Base-by-base conservation (phyloP, 2,329 filamentous ascomycete species). In the Periconia sp. region DNA sequence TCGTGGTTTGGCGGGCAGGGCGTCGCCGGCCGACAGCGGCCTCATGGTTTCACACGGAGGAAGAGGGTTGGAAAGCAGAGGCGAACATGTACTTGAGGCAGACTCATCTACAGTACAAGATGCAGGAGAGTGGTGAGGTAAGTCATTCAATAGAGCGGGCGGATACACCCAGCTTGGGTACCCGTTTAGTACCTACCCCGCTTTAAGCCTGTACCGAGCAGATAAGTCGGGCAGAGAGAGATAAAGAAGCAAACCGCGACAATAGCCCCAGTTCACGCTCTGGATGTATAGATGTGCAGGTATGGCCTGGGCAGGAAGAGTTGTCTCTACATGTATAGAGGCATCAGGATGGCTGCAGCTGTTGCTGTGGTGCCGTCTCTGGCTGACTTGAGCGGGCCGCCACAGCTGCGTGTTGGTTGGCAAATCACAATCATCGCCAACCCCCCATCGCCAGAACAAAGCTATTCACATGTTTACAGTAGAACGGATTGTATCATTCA, bases 1-100 rank as follows among this genome's bases (percentile, higher is more conserved):
- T 49, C 66, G 68, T 49, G 71, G 65, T 64, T 61, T 70, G 47
- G 59, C 53, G 42, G 65, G 60, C 47, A 71, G 64, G 61, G 62
- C 61, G 60, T 74, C 71, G 59, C 70, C 70, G 66, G 68, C 67
- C 58, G 63, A 59, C 55, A 67, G 59, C 59, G 72, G 70, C 61
- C 69, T 65, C 71, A 74, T 74, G 42, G 49, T 27, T 37, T 37
- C 13, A 37, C 33, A 6, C 33, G 33, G 15, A 3, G 15, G 33
- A n/a, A 37, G 11, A 37, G 13, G 15, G 10, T 37, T 11, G 33
- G 15, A 13, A 37, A 37, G 15, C 33, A 19, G 30, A 27, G 15
- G 18, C 27, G 18, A 37, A 53, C 23, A 31, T 2, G 33, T 37
- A 27, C 23, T 27, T 27, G 23, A 27, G 23, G 23, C 33, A 11